Evolutionary conservation across 495 filamentous ascomycete genomes (phyloP), one percentile per base, ranked within the genome.

Genomic region (Penicillium steckii): DNA sequence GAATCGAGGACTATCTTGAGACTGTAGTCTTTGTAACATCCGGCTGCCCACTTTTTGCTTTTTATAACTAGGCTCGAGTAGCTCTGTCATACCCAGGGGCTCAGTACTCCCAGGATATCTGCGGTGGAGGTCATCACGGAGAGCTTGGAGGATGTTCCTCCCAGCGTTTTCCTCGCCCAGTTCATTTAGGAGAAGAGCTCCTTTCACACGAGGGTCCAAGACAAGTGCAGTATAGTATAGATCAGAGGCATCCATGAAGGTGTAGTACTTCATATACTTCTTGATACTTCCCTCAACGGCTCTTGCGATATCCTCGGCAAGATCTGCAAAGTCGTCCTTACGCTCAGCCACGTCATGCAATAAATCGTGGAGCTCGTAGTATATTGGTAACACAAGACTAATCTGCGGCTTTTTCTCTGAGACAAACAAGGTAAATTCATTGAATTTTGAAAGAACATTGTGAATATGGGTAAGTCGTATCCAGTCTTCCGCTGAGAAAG

Each of bases 191-290:
- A 55, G 21, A 7, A 51, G 19, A 12, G 50, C 40, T 6, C 46
- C 47, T 41, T 56, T 56, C 19, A 40, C 18, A 6, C 37, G 37
- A 3, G 53, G 53, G 25, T 56, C 53, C 23, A 50, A 29, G 13
- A 56, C 37, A 2, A 41, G 19, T 13, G 53, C 53, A 27, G 41
- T 47, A 24, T 56, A 56, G 29, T 56, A 56, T 18, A 23, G 29
- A 5, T 52, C 49, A 13, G 9, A 52, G 4, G 42, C 32, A 23
- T 57, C 48, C 55, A 53, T 57, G 35, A 56, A 44, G 35, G 37
- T 37, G 26, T 56, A 56, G 46, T 50, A 50, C 30, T 56, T 56
- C 37, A 32, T 22, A 33, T 57, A 57, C 40, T 57, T 57, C 42
- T 48, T 52, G 17, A 57, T 38, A 15, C 55, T 24, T 46, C 32